Evolutionary conservation across 2,329 filamentous ascomycete genomes (phyloP), one percentile per base, ranked within the genome.

Genomic region (Fusarium devonianum): DNA sequence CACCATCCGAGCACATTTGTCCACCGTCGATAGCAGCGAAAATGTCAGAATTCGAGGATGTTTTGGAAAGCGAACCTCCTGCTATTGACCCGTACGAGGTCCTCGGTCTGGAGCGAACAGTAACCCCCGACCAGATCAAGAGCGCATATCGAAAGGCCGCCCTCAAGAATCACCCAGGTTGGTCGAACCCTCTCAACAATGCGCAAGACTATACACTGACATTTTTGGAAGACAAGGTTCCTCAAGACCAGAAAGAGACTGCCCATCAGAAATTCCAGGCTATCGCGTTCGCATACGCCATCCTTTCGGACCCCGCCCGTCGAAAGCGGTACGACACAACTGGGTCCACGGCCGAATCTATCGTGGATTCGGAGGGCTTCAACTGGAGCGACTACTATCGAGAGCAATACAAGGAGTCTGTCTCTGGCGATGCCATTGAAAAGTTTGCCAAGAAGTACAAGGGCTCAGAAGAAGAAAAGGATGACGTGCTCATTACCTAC

Each of bases 321-420:
- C 89, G 94, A 61, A 85, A 86, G 63, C 89, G 90, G 50, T 99
- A 96, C 76, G 93, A 99, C 69, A 79, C 82, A 42, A 97, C 93
- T 0, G 94, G 94, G 44, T 94, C 88, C 46, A 97, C 92, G 0
- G 85, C 89, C 9, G 92, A 97, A 68, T 87, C 85, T 7, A 83
- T 96, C 16, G 81, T 87, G 22, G 88, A 91, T 68, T 81, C 83
- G 4, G 86, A 90, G 50, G 89, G 87, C 43, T 99, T 97, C 75
- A 84, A 90, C 77, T 99, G 94, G 94, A 79, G 83, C 43, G 87
- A 89, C 36, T 99, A 92, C 77, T 99, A 95, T 78, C 84, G 86
- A 44, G 85, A 88, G 58, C 92, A 96, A 64, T 96, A 87, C 70
- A 83, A 83, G 38, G 87, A 92, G 47, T 80, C 90, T 18, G 79